Conservation (phyloP, 371 early-diverging fungal species). For the Conidiobolus incongruus region DNA sequence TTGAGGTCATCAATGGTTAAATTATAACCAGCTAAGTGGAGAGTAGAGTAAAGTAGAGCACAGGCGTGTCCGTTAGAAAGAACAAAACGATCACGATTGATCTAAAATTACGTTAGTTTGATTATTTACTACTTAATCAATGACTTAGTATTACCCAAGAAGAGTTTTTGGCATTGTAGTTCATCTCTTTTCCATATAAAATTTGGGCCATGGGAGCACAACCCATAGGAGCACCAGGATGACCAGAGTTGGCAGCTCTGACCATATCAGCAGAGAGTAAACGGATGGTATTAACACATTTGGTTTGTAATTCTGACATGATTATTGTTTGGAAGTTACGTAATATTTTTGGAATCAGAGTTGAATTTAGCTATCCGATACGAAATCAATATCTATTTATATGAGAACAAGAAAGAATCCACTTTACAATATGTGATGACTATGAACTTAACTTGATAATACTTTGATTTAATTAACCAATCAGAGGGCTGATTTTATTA, state of each 20-base stretch:
- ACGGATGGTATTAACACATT: conserved; percentile 72
- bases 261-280: conserved; percentile 86
- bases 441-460: too few relatives aligned
- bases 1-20: conserved; percentile 84
- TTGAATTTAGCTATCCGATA: too few relatives aligned
- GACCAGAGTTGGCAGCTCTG: conserved; percentile 90
- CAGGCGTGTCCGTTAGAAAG: conserved; percentile 98
- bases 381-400: too few relatives aligned
- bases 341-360: too few relatives aligned
- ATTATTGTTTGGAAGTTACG: too few relatives aligned
- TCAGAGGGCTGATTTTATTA: too few relatives aligned
- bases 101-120: conserved; percentile 9
- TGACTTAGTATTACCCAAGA: conserved; percentile 52
- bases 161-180: conserved; percentile 66
- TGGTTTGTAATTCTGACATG: too few relatives aligned
- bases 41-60: conserved; percentile 79
- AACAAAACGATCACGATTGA: conserved; percentile 94
- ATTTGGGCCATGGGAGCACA: conserved; percentile 93
- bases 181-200: conserved; percentile 69
- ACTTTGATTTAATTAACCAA: too few relatives aligned
- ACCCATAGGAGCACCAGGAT: conserved; percentile 97
- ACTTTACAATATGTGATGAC: too few relatives aligned
- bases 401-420: too few relatives aligned
- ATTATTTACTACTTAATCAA: neutral
- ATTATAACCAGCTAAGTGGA: conserved; percentile 80